Base-by-base conservation (phyloP, 1,139 yeast genomes). In the Candida freyschussii region DNA sequence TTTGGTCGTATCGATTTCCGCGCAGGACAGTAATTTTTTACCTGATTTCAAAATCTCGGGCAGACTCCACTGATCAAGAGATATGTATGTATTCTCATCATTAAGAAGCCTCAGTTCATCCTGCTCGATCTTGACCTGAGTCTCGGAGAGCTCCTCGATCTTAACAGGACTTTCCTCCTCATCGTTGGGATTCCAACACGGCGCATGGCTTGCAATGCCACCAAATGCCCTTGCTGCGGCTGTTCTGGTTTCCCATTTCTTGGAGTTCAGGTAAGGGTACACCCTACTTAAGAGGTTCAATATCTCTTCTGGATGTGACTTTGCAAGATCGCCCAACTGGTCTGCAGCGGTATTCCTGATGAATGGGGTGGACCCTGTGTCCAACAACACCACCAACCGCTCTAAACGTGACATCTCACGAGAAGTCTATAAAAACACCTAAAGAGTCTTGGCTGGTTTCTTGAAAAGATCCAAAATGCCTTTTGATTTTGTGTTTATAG, bases 331-430 rank as follows among this genome's bases (percentile, higher is more conserved):
- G 4, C 96, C 87, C 47, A 93, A 68, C 60, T 93, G 99, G 53
- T 91, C 96, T 2, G 98, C 98, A 1, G 98, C 99, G 10, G 96
- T 86, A 52, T 85, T 86, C 46, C 98, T 73, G 30, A 93, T 93
- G 56, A 86, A 84, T 24, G 86, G 85, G 6, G 97, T 87, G 12
- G 96, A 86, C 11, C 98, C 98, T 4, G 96, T 85, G 61, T 93
- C 98, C 45, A 93, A 65, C 41, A 91, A 65, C 16, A 79, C 74
- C 42, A 81, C 91, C 55, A 81, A 75, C 42, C 93, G 65, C 54
- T 82, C 93, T 53, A 82, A 63, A 39, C 76, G 59, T 26, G 67
- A 62, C 43, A 60, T 56, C n/a, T n/a, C n/a, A n/a, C n/a, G n/a
- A n/a, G n/a, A n/a, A n/a, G n/a, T n/a, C n/a, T n/a, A n/a, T n/a